These are phyloP conservation scores for Beauveria pseudobassiana DNA, from an alignment of 2,329 filamentous ascomycete genomes.

Conservation along the genomic window DNA sequence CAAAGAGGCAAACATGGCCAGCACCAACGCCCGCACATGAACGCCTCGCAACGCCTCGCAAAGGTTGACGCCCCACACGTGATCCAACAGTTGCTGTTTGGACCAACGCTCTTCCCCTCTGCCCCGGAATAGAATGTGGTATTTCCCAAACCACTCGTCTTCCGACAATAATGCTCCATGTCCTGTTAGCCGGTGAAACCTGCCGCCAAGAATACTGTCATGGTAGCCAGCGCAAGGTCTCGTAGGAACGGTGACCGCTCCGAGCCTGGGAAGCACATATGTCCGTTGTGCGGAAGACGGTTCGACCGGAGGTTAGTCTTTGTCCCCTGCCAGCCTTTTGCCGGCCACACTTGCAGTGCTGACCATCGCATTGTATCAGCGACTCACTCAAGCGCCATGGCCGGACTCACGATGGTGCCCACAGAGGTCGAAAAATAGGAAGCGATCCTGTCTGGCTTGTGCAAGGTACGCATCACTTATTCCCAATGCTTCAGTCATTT, in stretches of 20 bases:
- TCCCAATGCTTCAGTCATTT: not conserved
- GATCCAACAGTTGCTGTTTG: too few relatives aligned
- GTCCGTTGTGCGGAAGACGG: not conserved
- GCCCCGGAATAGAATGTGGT: not conserved
- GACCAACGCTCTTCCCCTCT: too few relatives aligned
- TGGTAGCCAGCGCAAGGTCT: not conserved
- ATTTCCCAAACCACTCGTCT: not conserved
- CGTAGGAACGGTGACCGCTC: not conserved
- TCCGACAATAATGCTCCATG: not conserved
- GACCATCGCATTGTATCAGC: not conserved
- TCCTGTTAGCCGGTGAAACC: not conserved
- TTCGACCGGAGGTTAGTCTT: not conserved
- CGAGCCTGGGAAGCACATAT: not conserved
- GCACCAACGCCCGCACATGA: too few relatives aligned
- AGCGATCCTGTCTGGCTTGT: not conserved
- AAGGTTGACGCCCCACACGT: too few relatives aligned
- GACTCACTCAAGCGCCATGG: not conserved
- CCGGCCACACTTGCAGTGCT: not conserved
- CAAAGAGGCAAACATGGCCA: too few relatives aligned
- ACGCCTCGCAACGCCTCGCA: too few relatives aligned
- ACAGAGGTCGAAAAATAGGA: not conserved
- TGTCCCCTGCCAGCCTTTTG: not conserved
- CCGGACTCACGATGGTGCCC: not conserved
- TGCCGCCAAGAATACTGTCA: not conserved
- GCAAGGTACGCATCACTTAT: not conserved